These are phyloP conservation scores for Neoarthrinium moseri DNA, from an alignment of 2,329 filamentous ascomycete species.

Conservation along the genomic window DNA sequence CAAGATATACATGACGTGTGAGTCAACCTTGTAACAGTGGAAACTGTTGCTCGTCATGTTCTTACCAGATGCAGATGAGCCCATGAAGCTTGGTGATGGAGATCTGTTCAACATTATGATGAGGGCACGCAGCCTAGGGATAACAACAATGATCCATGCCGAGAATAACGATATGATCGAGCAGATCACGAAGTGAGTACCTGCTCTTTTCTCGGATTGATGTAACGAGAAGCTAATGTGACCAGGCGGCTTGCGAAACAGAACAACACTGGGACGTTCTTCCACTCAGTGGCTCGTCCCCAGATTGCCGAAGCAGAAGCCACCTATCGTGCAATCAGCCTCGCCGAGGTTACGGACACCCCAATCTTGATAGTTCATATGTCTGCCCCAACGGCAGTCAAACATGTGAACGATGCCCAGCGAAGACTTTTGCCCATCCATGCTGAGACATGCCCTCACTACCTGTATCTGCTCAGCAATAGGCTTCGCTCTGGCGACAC, in stretches of 20 bases:
- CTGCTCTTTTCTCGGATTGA: conserved; percentile 5
- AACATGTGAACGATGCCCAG: conserved; percentile 49
- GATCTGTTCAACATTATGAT: conserved; percentile 41
- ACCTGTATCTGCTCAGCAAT: conserved; percentile 52
- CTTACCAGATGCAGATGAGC: conserved; percentile 15
- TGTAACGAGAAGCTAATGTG: neutral
- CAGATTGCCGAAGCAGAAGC: conserved; percentile 47
- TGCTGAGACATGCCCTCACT: conserved; percentile 59
- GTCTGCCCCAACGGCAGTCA: conserved; percentile 43
- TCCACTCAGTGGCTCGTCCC: conserved; percentile 44
- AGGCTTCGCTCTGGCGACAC: conserved; percentile 24
- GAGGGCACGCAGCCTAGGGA: conserved; percentile 33
- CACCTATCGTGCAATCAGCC: conserved; percentile 46
- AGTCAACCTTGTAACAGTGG: neutral
- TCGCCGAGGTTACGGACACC: conserved; percentile 47
- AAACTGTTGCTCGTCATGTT: neutral
- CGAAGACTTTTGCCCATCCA: conserved; percentile 49
- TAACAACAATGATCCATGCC: conserved; percentile 49
- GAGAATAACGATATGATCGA: conserved; percentile 47
- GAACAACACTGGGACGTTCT: conserved; percentile 30
- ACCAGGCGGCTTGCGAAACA: conserved; percentile 12
- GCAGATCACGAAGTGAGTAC: conserved; percentile 28
- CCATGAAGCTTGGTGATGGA: conserved; percentile 35
- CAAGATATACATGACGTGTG: conserved; percentile 9
- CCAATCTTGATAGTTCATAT: conserved; percentile 55